A percentile compares a stretch with the other conserved stretches of the same genome.
These are phyloP conservation scores for Daldinia caldariorum DNA, from an alignment of 495 filamentous ascomycete species.

Conservation along the genomic window DNA sequence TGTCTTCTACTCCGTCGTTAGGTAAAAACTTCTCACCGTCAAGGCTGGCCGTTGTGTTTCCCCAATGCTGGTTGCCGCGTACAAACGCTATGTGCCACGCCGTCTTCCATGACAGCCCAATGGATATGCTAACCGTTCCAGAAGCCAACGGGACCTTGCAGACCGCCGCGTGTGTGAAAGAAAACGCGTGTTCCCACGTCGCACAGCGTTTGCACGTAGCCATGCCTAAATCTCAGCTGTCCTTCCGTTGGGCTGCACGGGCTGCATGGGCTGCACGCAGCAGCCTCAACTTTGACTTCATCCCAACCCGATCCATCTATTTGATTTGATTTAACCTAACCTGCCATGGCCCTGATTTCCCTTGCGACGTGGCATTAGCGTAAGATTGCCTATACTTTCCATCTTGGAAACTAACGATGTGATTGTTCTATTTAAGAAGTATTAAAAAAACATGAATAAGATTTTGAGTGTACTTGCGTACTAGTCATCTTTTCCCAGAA, in stretches of 20 bases:
- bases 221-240: constrained; percentile 41
- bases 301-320: constrained; percentile 17
- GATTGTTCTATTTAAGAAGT: constrained; percentile 32
- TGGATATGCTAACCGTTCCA: constrained; percentile 39
- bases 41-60: constrained; percentile 33
- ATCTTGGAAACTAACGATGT: constrained; percentile 23
- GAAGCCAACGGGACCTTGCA: constrained; percentile 45
- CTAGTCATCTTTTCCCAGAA: constrained; percentile 32
- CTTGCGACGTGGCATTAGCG: constrained; percentile 39
- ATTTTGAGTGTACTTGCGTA: constrained; percentile 42
- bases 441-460: constrained; percentile 30
- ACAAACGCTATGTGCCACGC: constrained; percentile 40
- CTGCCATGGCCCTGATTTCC: background rate
- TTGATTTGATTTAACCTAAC: no score
- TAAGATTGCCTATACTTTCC: constrained; percentile 9
- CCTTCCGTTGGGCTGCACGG: constrained; percentile 32
- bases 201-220: constrained; percentile 44
- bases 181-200: constrained; percentile 42
- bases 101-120: constrained; percentile 31
- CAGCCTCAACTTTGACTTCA: constrained; percentile 46
- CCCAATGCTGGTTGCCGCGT: constrained; percentile 35
- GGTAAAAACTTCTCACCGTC: constrained; percentile 4
- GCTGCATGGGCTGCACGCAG: constrained; percentile 27
- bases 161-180: constrained; percentile 42
- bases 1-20: background rate